Base-by-base conservation (phyloP, 2,329 filamentous ascomycete genomes). In the Sporothrix phasma region DNA sequence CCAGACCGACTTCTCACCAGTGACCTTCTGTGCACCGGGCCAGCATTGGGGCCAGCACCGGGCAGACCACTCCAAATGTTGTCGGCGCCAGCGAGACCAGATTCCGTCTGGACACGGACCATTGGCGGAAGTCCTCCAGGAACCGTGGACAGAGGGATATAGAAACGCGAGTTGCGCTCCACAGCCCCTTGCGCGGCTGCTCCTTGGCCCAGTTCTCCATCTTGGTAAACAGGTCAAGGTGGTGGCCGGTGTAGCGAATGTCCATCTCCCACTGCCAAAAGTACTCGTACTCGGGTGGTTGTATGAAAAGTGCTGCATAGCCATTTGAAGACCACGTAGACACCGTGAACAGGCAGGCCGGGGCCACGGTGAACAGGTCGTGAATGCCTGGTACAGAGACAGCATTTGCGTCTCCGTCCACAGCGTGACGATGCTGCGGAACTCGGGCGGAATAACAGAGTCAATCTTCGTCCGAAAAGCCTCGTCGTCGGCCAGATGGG, bases 241-340 rank as follows among this genome's bases (percentile, higher is more conserved):
- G 93, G 75, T 96, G 91, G 41, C 92, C 91, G 0, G 89, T 94
- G 74, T 95, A 96, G 34, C 91, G 87, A 51, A 92, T 85, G 71
- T 96, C 92, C 87, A 96, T 93, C 74, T 96, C 92, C 90, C 92
- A 95, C 69, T 96, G 90, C 92, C 92, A 96, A 75, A 92, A 91
- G 76, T 86, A 90, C 56, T 95, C 90, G 72, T 92, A 96, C 73
- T 96, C 92, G 1, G 90, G 89, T 96, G 92, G 70, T 85, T 83
- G 71, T 92, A 86, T 5, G 92, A 90, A 73, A 97, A 97, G 74
- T 93, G 89, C 72, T 97, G 92, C 78, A 97, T 87, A 0, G 92
- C 91, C 90, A 97, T 96, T 70, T 92, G 91, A 10, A 94, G 84
- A 63, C 90, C 92, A 61, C 94, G 76, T 97, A 97, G 8, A 95